A percentile compares a stretch with the other conserved stretches of the same genome.
These are phyloP conservation scores for Cerrena zonata DNA, from an alignment of 1,284 basidiomycete genomes.

Conservation along the genomic window DNA sequence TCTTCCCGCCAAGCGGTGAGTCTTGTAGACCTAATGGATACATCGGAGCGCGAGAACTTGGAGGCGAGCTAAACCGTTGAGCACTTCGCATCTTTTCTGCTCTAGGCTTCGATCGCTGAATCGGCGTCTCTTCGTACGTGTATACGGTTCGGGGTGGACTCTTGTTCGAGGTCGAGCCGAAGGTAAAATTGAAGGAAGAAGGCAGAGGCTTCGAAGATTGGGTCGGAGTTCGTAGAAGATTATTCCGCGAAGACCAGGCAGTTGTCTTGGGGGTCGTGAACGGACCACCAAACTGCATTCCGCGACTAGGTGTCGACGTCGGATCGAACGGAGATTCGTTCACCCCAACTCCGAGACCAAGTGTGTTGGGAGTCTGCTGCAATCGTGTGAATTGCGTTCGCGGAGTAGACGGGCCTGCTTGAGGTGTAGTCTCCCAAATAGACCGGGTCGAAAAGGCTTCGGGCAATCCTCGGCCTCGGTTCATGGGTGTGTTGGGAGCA, in stretches of 20 bases:
- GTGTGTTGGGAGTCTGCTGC: constrained; percentile 37
- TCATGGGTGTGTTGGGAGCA: constrained; percentile 41
- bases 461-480: constrained; percentile 25
- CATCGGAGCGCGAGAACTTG: constrained; percentile 11
- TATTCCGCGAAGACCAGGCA: constrained; percentile 37
- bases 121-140: constrained; percentile 29
- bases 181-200: constrained; percentile 7
- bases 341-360: constrained; percentile 30
- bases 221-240: constrained; percentile 47
- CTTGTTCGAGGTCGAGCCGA: constrained; percentile 13
- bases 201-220: constrained; percentile 9
- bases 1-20: not conserved
- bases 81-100: not conserved
- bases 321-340: constrained; percentile 62
- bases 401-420: constrained; percentile 46
- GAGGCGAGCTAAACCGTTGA: constrained; percentile 20
- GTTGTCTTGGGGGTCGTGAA: constrained; percentile 56
- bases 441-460: constrained; percentile 35
- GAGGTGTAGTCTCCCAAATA: constrained; percentile 36
- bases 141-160: constrained; percentile 18
- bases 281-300: constrained; percentile 50
- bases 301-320: constrained; percentile 66
- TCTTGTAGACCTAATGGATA: constrained; percentile 1
- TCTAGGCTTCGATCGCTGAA: constrained; percentile 21
- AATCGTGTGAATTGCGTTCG: constrained; percentile 40